Percentiles rank a stretch among this genome's conserved stretches.
These are phyloP conservation scores for Botrytis pseudocinerea DNA, from an alignment of 2,329 filamentous ascomycete genomes.

Conservation along the genomic window DNA sequence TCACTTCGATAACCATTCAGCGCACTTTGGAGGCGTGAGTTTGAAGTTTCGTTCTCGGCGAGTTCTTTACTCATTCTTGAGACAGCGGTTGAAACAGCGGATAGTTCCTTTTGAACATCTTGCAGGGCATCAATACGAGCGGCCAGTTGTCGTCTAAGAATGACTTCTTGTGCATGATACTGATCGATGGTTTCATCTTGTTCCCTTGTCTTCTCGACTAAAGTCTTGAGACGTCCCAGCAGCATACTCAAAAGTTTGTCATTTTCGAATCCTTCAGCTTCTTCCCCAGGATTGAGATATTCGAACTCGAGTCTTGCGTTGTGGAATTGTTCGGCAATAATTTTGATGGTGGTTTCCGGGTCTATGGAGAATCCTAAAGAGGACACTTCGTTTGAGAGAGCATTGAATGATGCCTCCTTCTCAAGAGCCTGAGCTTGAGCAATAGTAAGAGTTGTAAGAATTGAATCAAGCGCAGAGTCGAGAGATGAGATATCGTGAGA, in stretches of 20 bases:
- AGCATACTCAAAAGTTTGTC: constrained; percentile 58
- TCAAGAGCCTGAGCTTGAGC: constrained; percentile 38
- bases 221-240: constrained; percentile 51
- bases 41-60: constrained; percentile 45
- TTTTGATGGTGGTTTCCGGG: constrained; percentile 42
- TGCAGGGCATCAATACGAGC: constrained; percentile 55
- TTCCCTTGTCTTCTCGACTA: constrained; percentile 50
- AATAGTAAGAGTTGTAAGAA: constrained; percentile 39
- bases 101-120: constrained; percentile 47
- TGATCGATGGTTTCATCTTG: constrained; percentile 59
- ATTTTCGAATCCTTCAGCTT: constrained; percentile 49
- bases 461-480: constrained; percentile 39
- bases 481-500: constrained; percentile 34
- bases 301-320: constrained; percentile 61
- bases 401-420: constrained; percentile 50
- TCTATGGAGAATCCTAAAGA: constrained; percentile 55
- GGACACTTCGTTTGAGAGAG: constrained; percentile 49
- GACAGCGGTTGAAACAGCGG: constrained; percentile 27
- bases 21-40: constrained; percentile 53
- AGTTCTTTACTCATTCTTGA: constrained; percentile 32
- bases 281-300: constrained; percentile 60
- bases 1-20: constrained; percentile 56
- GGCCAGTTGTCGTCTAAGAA: constrained; percentile 57
- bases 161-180: constrained; percentile 57
- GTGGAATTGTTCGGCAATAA: constrained; percentile 53